A percentile compares a stretch with the other conserved stretches of the same genome.
phyloP scores from a whole-genome alignment of 148 eudicot species.

The Rhododendron kiyosumense region DNA sequence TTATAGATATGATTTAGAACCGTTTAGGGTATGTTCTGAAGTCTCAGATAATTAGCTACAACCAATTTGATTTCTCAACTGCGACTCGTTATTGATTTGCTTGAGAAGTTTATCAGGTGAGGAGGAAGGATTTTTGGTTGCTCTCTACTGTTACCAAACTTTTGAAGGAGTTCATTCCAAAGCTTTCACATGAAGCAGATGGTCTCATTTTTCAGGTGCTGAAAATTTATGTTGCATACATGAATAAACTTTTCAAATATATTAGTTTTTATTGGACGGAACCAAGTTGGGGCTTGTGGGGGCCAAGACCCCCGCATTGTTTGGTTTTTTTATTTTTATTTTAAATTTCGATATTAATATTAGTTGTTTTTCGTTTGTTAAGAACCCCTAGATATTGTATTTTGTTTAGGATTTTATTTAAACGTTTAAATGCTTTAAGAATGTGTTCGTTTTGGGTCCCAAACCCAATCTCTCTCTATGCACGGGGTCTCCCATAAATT shows the following conservation, averaged over 20 bases:
- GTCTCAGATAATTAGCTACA: background rate
- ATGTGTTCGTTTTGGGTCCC: too few relatives aligned
- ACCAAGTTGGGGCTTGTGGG: too few relatives aligned
- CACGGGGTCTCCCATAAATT: too few relatives aligned
- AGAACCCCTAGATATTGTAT: too few relatives aligned
- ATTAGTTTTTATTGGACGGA: too few relatives aligned
- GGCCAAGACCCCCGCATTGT: too few relatives aligned
- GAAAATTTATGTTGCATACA: background rate
- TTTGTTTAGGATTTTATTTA: too few relatives aligned
- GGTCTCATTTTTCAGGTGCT: constrained; percentile 98
- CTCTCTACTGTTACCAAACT: constrained; percentile 79
- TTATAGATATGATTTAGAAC: constrained; percentile 91
- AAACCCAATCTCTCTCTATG: too few relatives aligned
- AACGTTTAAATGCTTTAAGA: too few relatives aligned
- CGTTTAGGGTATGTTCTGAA: constrained; percentile 72
- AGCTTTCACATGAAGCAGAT: constrained; percentile 87
- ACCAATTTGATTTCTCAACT: constrained; percentile 3
- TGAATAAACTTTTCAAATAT: background rate
- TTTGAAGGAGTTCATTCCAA: constrained; percentile 82
- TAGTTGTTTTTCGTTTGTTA: too few relatives aligned
- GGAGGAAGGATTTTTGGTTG: constrained; percentile 97
- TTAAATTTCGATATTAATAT: too few relatives aligned
- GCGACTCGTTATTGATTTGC: background rate
- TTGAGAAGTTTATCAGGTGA: constrained; percentile 46
- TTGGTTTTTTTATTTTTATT: too few relatives aligned